Evolutionary conservation across 2,329 filamentous ascomycete species (phyloP).

Genomic region (Cercospora zeae-maydis): DNA sequence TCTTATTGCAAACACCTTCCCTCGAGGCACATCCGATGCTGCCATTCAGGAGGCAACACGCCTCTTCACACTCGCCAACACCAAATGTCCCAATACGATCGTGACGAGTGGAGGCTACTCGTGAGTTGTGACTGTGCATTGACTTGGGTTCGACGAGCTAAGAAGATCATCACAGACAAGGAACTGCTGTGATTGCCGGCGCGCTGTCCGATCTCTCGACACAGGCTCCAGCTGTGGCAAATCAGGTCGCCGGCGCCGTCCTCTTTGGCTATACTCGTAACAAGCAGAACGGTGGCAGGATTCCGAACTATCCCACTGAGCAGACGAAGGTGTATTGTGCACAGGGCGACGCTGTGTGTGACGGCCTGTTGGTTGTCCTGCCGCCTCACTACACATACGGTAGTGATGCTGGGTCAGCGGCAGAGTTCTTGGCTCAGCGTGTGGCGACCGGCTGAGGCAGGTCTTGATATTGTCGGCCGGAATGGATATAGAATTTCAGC

Average conservation of each 20-base stretch:
- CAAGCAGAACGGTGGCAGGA: constrained; percentile 36
- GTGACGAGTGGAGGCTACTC: constrained; percentile 18
- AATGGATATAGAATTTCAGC: neutral
- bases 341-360: constrained; percentile 35
- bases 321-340: constrained; percentile 37
- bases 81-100: constrained; percentile 17
- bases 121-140: neutral
- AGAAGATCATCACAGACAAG: constrained; percentile 31
- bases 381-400: constrained; percentile 34
- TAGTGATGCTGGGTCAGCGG: neutral
- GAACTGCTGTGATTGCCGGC: constrained; percentile 38
- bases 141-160: neutral
- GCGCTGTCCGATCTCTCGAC: constrained; percentile 31
- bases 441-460: neutral
- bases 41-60: constrained; percentile 12
- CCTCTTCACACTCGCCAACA: constrained; percentile 17
- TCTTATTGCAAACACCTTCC: constrained; percentile 7
- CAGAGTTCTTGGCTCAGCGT: constrained; percentile 5
- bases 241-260: constrained; percentile 37
- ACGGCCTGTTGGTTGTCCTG: constrained; percentile 34
- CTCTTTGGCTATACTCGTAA: constrained; percentile 42
- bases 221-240: constrained; percentile 24
- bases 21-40: constrained; percentile 11
- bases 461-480: neutral
- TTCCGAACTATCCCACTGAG: constrained; percentile 34